Percentiles rank a stretch among this genome's conserved stretches.
Conservation (phyloP, 2,329 filamentous ascomycete genomes). For the Diplodia mutila region DNA sequence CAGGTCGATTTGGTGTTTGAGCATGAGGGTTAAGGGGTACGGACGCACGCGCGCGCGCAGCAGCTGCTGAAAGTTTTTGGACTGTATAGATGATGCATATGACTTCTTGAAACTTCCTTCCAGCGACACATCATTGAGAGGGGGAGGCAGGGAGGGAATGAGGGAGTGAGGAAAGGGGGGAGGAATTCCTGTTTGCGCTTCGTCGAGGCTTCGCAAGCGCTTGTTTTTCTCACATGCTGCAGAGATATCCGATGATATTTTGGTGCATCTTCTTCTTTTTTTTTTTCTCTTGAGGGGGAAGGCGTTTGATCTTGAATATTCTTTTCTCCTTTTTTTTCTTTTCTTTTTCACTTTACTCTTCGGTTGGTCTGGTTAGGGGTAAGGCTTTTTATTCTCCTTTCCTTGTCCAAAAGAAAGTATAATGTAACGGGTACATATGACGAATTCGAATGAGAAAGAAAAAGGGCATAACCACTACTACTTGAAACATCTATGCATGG, state of each 20-base stretch:
- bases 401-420: background rate
- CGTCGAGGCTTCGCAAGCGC: background rate
- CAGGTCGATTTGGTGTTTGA: constrained; percentile 54
- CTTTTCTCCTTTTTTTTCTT: background rate
- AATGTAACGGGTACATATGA: background rate
- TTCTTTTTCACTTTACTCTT: background rate
- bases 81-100: constrained; percentile 21
- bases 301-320: background rate
- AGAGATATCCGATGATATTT: background rate
- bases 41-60: no score
- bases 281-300: background rate
- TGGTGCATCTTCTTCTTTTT: background rate
- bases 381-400: background rate
- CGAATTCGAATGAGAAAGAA: background rate
- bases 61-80: background rate
- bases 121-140: background rate
- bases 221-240: background rate
- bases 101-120: background rate
- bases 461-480: background rate
- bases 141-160: no score
- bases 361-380: background rate
- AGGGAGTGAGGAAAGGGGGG: no score
- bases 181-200: background rate
- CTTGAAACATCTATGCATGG: background rate
- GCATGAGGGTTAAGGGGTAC: constrained; percentile 36